Conservation (phyloP, 1,284 basidiomycete genomes). For the Trametes hirsuta region DNA sequence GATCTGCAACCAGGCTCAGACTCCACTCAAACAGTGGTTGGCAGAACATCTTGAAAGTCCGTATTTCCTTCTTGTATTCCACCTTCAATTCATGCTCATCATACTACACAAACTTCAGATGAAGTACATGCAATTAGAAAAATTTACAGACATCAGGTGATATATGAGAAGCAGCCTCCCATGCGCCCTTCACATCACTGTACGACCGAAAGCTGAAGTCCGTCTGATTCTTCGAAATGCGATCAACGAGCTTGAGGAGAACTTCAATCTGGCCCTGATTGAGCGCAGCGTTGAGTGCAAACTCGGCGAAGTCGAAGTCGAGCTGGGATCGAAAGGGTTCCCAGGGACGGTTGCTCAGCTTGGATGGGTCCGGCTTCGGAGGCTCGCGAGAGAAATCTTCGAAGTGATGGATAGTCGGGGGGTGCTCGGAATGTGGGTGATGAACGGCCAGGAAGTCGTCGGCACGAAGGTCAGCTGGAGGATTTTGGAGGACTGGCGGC, state of each 20-base stretch:
- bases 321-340: slow-evolving; percentile 23
- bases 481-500: neutral
- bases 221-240: neutral
- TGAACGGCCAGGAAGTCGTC: neutral
- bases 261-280: slow-evolving; percentile 19
- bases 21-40: slow-evolving; percentile 34
- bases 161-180: slow-evolving; percentile 9
- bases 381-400: neutral
- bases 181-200: slow-evolving; percentile 3
- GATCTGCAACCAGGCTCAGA: slow-evolving; percentile 27
- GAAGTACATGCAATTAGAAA: neutral
- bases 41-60: slow-evolving; percentile 13
- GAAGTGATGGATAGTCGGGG: neutral
- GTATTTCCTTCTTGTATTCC: slow-evolving; percentile 37
- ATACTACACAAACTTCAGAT: slow-evolving; percentile 19
- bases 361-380: neutral
- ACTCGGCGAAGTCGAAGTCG: slow-evolving; percentile 34
- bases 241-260: slow-evolving; percentile 24
- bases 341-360: slow-evolving; percentile 2
- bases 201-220: slow-evolving; percentile 9
- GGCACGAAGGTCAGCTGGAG: neutral
- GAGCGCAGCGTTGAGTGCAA: slow-evolving; percentile 26
- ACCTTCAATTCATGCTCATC: slow-evolving; percentile 4
- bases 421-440: neutral
- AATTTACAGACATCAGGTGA: slow-evolving; percentile 1